Conservation (phyloP, 202 grass and related monocot genomes). For the Setaria viridis region DNA sequence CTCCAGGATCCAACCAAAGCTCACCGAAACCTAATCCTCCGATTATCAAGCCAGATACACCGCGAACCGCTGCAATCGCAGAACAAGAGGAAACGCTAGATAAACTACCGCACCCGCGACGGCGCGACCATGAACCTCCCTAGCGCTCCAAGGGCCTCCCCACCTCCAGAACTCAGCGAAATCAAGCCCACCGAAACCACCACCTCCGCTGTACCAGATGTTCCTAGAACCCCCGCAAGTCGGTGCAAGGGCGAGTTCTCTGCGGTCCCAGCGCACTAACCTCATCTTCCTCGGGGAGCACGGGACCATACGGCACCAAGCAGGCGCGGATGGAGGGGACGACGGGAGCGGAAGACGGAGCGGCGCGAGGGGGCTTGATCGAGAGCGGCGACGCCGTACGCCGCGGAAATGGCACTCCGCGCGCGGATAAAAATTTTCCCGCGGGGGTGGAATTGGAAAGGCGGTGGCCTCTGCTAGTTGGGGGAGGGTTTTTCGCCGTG, state of each 20-base stretch:
- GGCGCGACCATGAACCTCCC: neutral
- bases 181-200: neutral
- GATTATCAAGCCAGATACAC: neutral
- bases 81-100: neutral
- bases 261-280: slow-evolving; percentile 12
- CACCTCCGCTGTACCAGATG: neutral
- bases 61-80: neutral
- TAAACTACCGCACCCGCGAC: neutral
- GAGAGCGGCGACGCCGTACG: neutral
- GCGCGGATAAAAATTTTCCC: neutral
- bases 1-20: slow-evolving; percentile 24
- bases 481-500: neutral
- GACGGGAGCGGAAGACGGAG: neutral
- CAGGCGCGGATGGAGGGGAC: neutral
- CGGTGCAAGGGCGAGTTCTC: neutral
- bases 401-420: neutral
- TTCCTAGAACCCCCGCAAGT: neutral
- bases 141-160: neutral
- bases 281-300: slow-evolving; percentile 27
- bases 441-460: neutral
- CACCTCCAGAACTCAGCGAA: neutral
- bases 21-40: neutral
- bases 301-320: neutral
- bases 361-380: neutral
- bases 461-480: neutral